phyloP scores from a whole-genome alignment of 2,329 filamentous ascomycete species.

The Chaetomiaceae sp. region DNA sequence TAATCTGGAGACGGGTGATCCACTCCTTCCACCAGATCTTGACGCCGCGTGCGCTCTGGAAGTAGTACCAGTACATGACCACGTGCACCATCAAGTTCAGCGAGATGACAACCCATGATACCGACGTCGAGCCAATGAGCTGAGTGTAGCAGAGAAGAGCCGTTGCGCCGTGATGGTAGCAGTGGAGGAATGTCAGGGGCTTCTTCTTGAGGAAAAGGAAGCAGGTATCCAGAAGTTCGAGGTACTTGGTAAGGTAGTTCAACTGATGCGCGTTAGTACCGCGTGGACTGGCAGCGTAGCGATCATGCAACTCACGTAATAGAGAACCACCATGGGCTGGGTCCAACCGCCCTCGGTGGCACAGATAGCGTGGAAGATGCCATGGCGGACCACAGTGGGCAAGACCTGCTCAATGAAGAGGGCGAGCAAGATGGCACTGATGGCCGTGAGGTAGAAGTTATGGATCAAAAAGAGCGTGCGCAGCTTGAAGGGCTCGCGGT shows the following conservation, averaged over 20 bases:
- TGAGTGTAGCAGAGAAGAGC: slow-evolving; percentile 97
- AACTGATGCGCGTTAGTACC: slow-evolving; percentile 17
- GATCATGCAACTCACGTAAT: slow-evolving; percentile 69
- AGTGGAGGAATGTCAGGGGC: slow-evolving; percentile 97
- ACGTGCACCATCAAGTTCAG: slow-evolving; percentile 94
- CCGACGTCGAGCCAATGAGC: slow-evolving; percentile 84
- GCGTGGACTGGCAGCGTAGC: neutral
- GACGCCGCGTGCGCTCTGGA: slow-evolving; percentile 93
- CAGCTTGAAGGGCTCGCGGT: slow-evolving; percentile 78
- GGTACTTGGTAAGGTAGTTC: slow-evolving; percentile 69
- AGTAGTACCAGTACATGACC: slow-evolving; percentile 99
- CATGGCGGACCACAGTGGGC: slow-evolving; percentile 72
- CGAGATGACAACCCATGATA: slow-evolving; percentile 91
- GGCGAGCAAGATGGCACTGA: slow-evolving; percentile 73
- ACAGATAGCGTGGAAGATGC: slow-evolving; percentile 89
- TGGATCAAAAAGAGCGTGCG: slow-evolving; percentile 89
- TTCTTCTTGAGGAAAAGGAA: slow-evolving; percentile 99
- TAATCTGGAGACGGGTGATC: slow-evolving; percentile 96
- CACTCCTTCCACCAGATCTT: slow-evolving; percentile 99
- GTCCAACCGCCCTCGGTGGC: slow-evolving; percentile 82
- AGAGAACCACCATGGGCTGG: slow-evolving; percentile 84
- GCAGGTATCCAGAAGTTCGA: slow-evolving; percentile 90
- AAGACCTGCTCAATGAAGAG: slow-evolving; percentile 91
- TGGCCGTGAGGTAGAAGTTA: slow-evolving; percentile 88
- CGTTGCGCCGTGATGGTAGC: slow-evolving; percentile 96